Evolutionary conservation across 2,329 filamentous ascomycete species (phyloP).

Genomic region (Cercospora sp.): DNA sequence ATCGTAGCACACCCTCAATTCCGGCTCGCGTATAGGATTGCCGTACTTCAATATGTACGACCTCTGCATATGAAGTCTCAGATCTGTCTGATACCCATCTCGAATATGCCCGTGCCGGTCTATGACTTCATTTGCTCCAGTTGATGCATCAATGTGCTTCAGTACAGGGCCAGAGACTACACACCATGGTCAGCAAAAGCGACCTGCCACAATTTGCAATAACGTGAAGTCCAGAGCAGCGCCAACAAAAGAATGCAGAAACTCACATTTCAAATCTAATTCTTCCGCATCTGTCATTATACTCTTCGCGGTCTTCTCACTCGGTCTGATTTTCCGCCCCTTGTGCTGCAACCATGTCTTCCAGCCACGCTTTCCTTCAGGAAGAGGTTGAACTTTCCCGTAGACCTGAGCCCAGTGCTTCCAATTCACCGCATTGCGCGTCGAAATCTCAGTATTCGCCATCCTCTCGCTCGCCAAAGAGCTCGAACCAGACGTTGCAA

Average conservation of each 20-base stretch:
- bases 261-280: neutral
- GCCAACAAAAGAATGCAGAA: neutral
- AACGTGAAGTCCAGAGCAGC: neutral
- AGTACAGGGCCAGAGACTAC: neutral
- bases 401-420: neutral
- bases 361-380: neutral
- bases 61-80: neutral
- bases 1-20: neutral
- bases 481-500: neutral
- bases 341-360: neutral
- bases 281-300: neutral
- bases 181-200: neutral
- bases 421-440: neutral
- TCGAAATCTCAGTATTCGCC: neutral
- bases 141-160: neutral
- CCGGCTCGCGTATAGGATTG: neutral
- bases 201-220: neutral
- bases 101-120: conserved; percentile 6
- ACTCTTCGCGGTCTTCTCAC: neutral
- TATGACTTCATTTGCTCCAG: neutral
- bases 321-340: no score
- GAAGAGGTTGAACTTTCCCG: neutral
- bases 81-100: conserved; percentile 7
- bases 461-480: neutral
- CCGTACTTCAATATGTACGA: neutral